phyloP scores from a whole-genome alignment of 2,329 filamentous ascomycete species.

The Epichloe uncinata region DNA sequence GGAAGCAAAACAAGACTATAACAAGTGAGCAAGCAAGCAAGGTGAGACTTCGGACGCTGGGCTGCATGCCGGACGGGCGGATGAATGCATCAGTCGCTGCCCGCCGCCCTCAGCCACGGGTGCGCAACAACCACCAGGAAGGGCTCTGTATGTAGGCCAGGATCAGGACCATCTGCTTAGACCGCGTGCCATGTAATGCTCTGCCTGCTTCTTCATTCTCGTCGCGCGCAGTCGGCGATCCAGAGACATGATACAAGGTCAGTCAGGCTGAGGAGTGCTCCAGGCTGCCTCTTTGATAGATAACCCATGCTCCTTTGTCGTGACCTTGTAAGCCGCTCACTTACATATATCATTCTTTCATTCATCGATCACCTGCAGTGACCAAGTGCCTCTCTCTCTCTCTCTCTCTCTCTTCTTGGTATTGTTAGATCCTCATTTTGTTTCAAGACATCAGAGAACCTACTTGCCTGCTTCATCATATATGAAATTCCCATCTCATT shows the following conservation, averaged over 20 bases:
- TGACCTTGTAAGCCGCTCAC: conserved; percentile 1
- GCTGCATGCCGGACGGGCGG: neutral
- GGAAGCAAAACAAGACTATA: neutral
- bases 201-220: conserved; percentile 1
- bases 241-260: neutral
- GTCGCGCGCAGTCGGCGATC: neutral
- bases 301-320: conserved; percentile 6
- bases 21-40: neutral
- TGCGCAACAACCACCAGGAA: neutral
- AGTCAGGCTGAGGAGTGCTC: neutral
- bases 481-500: neutral
- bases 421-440: neutral
- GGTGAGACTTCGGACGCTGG: neutral
- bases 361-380: conserved; percentile 4
- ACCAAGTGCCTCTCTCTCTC: neutral
- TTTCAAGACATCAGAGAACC: neutral
- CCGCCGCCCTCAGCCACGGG: conserved; percentile 3
- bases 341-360: conserved; percentile 3
- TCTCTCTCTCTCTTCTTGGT: neutral
- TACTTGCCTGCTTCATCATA: too few relatives aligned
- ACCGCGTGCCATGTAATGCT: conserved; percentile 5
- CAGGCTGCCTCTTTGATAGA: neutral
- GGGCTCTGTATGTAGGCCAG: neutral
- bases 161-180: conserved; percentile 5
- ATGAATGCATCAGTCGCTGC: neutral